phyloP scores from a whole-genome alignment of 139 green algal genomes.

The Chlorella sp. region DNA sequence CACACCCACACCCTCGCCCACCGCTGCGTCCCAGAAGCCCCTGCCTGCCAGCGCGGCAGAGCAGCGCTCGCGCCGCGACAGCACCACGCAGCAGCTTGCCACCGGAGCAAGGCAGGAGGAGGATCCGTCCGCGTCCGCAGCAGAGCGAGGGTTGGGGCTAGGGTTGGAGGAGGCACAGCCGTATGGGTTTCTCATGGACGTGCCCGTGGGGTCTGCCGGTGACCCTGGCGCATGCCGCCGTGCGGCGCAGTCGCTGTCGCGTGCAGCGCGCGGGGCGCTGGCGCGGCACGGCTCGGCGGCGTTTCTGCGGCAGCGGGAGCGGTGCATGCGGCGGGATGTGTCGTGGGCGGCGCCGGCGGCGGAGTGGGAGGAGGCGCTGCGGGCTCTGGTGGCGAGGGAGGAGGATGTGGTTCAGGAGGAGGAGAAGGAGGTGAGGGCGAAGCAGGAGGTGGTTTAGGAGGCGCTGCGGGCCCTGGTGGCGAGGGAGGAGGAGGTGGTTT shows the following conservation, averaged over 20 bases:
- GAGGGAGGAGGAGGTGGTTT: no score
- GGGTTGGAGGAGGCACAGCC: not conserved
- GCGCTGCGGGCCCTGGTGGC: not conserved
- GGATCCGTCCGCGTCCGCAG: not conserved
- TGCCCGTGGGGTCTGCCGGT: not conserved
- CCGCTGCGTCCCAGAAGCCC: not conserved
- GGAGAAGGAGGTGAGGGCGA: no score
- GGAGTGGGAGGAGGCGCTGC: not conserved
- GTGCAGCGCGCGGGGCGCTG: not conserved
- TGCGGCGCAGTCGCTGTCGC: not conserved
- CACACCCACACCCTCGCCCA: not conserved
- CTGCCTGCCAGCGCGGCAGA: not conserved
- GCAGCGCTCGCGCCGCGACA: not conserved
- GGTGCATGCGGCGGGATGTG: not conserved
- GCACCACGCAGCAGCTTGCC: not conserved
- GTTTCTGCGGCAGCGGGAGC: not conserved
- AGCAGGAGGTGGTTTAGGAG: no score
- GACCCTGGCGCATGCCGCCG: not conserved
- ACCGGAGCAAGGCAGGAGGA: not conserved
- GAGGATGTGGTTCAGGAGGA: no score
- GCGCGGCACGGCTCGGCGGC: not conserved
- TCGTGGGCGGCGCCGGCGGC: not conserved
- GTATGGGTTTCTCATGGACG: no score
- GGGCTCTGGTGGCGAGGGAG: not conserved
- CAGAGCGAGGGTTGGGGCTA: not conserved